phyloP scores from a whole-genome alignment of 345 rosid genomes.

The Euclidium syriacum region DNA sequence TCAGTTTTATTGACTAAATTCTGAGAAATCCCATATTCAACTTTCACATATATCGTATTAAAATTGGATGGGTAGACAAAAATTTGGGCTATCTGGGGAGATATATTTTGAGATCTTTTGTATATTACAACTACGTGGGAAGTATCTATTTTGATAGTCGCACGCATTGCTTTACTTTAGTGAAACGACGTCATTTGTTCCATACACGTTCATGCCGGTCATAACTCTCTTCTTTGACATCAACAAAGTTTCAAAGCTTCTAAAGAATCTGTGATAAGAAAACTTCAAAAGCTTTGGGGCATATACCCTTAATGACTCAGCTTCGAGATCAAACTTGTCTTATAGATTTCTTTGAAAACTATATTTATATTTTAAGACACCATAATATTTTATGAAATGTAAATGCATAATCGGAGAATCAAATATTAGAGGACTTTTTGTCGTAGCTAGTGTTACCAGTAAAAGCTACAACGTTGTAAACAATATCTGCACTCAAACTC shows the following conservation, averaged over 20 bases:
- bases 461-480: slow-evolving; percentile 22
- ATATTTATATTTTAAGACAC: background rate
- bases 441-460: background rate
- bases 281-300: background rate
- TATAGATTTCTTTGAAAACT: background rate
- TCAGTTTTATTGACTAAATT: background rate
- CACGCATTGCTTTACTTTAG: background rate
- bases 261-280: no score
- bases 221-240: background rate
- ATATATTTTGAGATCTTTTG: background rate
- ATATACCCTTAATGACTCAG: background rate
- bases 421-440: background rate
- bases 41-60: background rate
- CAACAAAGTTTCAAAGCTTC: background rate
- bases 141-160: background rate
- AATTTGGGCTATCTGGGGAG: background rate
- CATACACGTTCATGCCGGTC: background rate
- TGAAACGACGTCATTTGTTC: background rate
- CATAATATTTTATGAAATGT: background rate
- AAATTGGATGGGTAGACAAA: background rate
- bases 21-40: background rate
- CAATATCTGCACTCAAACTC: background rate
- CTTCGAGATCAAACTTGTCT: background rate
- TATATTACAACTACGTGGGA: background rate
- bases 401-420: background rate